Evolutionary conservation across 2,329 filamentous ascomycete species (phyloP).

Genomic region (Apiospora arundinis): DNA sequence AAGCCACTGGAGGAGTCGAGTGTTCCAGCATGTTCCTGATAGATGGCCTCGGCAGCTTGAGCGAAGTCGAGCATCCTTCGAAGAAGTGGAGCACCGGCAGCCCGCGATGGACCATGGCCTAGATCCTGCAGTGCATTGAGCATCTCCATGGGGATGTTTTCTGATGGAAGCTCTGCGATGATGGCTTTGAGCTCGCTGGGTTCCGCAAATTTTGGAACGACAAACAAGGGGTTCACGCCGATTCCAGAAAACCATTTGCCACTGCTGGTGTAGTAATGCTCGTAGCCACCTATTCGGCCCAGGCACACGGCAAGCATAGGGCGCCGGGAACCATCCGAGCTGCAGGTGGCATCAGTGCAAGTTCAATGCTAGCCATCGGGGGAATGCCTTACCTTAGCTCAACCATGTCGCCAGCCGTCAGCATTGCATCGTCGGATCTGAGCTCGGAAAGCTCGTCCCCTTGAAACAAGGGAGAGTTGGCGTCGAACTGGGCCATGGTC

Average conservation of each 20-base stretch:
- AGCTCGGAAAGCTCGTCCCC: conserved; percentile 46
- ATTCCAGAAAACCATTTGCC: conserved; percentile 57
- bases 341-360: conserved; percentile 29
- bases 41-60: conserved; percentile 48
- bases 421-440: conserved; percentile 39
- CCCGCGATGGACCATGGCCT: conserved; percentile 49
- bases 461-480: conserved; percentile 42
- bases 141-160: conserved; percentile 34
- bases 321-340: conserved; percentile 47
- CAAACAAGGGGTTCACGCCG: conserved; percentile 54
- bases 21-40: conserved; percentile 53
- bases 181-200: conserved; percentile 49
- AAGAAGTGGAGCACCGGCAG: conserved; percentile 50
- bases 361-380: not conserved
- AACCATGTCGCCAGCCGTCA: conserved; percentile 56
- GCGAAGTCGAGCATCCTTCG: conserved; percentile 55
- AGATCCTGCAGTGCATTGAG: conserved; percentile 48
- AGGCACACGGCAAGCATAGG: conserved; percentile 60
- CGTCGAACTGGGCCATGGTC: conserved; percentile 37
- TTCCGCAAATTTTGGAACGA: conserved; percentile 53
- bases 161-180: conserved; percentile 45
- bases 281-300: conserved; percentile 54
- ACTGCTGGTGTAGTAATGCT: conserved; percentile 61
- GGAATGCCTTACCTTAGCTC: conserved; percentile 49
- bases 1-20: conserved; percentile 53